phyloP scores from a whole-genome alignment of 805 yeast genomes.

The Priceomyces haplophilus region DNA sequence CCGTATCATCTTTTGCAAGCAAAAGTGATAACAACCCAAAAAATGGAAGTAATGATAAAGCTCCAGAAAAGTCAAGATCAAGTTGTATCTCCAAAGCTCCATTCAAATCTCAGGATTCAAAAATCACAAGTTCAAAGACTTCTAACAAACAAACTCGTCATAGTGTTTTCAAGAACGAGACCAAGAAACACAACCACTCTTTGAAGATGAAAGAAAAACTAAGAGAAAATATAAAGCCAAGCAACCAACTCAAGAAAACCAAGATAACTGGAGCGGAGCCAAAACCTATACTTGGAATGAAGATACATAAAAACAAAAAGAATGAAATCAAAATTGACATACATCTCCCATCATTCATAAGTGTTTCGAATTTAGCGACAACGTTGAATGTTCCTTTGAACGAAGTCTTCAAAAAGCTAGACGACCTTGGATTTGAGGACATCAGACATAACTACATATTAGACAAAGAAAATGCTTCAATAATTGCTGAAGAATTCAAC shows the following conservation, averaged over 20 bases:
- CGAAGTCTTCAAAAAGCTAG: slow-evolving; percentile 54
- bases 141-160: background rate
- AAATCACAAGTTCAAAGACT: background rate
- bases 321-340: slow-evolving; percentile 21
- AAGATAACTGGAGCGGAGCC: background rate
- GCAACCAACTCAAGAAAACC: slow-evolving; percentile 2
- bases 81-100: background rate
- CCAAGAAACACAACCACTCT: slow-evolving; percentile 6
- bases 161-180: background rate
- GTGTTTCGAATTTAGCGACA: slow-evolving; percentile 76
- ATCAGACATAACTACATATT: slow-evolving; percentile 73
- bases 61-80: background rate
- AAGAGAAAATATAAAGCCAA: slow-evolving; percentile 7
- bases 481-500: slow-evolving; percentile 88
- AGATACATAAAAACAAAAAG: background rate
- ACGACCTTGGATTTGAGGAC: slow-evolving; percentile 68
- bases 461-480: slow-evolving; percentile 79
- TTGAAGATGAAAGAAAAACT: slow-evolving; percentile 5
- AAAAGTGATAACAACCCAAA: slow-evolving; percentile 3
- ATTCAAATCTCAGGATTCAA: background rate
- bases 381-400: slow-evolving; percentile 64
- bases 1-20: slow-evolving; percentile 16
- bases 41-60: slow-evolving; percentile 1
- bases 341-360: slow-evolving; percentile 70
- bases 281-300: slow-evolving; percentile 2